Evolutionary conservation across 495 filamentous ascomycete genomes (phyloP).

Genomic region (Talaromyces nanjingensis): DNA sequence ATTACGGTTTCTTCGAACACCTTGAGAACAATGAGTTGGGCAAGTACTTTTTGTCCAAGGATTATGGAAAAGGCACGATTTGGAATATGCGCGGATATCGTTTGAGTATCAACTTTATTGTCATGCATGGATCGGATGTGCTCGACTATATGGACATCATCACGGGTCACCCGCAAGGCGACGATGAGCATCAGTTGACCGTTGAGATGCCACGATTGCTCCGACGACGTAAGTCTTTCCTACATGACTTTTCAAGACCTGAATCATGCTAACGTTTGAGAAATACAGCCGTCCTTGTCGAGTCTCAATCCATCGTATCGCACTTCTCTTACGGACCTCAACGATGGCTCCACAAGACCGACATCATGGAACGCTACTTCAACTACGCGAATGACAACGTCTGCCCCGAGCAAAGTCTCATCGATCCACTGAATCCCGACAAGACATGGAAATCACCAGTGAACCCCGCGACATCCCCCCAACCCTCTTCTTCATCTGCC

Average conservation of each 20-base stretch:
- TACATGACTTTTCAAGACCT: neutral
- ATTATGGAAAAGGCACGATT: constrained; percentile 19
- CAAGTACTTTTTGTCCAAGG: constrained; percentile 26
- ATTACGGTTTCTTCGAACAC: constrained; percentile 41
- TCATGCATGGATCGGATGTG: constrained; percentile 37
- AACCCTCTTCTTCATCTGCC: neutral
- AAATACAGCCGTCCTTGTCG: constrained; percentile 5
- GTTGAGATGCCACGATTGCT: constrained; percentile 7
- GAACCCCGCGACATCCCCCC: neutral
- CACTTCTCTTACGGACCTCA: constrained; percentile 9
- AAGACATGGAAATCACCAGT: neutral
- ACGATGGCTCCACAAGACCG: constrained; percentile 7
- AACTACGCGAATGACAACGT: constrained; percentile 12
- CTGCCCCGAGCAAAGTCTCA: constrained; percentile 1
- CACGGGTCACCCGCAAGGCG: constrained; percentile 7
- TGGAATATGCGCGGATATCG: constrained; percentile 16
- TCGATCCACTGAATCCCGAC: constrained; percentile 4
- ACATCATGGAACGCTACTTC: constrained; percentile 10
- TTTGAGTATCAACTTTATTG: constrained; percentile 42
- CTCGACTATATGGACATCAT: constrained; percentile 15
- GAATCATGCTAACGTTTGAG: neutral
- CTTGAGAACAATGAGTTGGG: constrained; percentile 33
- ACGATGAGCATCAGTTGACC: constrained; percentile 10
- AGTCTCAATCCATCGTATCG: constrained; percentile 9
- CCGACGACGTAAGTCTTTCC: neutral